These are phyloP conservation scores for Aspergillus oerlinghausenensis DNA, from an alignment of 2,329 filamentous ascomycete species.

Conservation along the genomic window DNA sequence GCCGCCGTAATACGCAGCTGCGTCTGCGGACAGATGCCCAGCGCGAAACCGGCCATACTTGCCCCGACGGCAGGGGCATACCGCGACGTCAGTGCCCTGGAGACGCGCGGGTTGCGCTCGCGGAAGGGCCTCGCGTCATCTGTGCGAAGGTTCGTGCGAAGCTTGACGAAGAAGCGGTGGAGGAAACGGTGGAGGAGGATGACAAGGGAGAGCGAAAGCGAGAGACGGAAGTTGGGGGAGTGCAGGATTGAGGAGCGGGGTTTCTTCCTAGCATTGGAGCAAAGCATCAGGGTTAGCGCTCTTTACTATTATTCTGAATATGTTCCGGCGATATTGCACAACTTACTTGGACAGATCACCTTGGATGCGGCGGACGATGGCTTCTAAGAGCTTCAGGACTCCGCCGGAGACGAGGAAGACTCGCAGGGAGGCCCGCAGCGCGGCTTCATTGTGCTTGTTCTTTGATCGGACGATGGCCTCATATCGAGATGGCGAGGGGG, in stretches of 20 bases:
- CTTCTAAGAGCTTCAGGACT: slow-evolving; percentile 59
- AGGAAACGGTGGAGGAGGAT: slow-evolving; percentile 84
- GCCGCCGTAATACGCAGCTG: slow-evolving; percentile 73
- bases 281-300: background rate
- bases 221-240: slow-evolving; percentile 70
- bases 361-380: slow-evolving; percentile 36
- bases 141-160: slow-evolving; percentile 73
- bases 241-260: slow-evolving; percentile 40
- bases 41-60: slow-evolving; percentile 74
- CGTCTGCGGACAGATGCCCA: slow-evolving; percentile 69
- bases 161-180: slow-evolving; percentile 79
- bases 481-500: slow-evolving; percentile 48
- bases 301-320: background rate
- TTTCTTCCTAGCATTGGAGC: slow-evolving; percentile 25
- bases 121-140: slow-evolving; percentile 78
- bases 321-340: background rate
- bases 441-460: slow-evolving; percentile 66
- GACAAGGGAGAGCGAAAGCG: slow-evolving; percentile 77
- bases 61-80: slow-evolving; percentile 89
- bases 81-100: slow-evolving; percentile 70
- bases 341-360: slow-evolving; percentile 21
- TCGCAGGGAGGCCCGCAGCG: slow-evolving; percentile 65
- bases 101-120: slow-evolving; percentile 71
- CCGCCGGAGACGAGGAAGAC: slow-evolving; percentile 63
- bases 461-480: slow-evolving; percentile 47